These are phyloP conservation scores for Paramyrothecium roridum DNA, from an alignment of 2,329 filamentous ascomycete genomes.

Conservation along the genomic window DNA sequence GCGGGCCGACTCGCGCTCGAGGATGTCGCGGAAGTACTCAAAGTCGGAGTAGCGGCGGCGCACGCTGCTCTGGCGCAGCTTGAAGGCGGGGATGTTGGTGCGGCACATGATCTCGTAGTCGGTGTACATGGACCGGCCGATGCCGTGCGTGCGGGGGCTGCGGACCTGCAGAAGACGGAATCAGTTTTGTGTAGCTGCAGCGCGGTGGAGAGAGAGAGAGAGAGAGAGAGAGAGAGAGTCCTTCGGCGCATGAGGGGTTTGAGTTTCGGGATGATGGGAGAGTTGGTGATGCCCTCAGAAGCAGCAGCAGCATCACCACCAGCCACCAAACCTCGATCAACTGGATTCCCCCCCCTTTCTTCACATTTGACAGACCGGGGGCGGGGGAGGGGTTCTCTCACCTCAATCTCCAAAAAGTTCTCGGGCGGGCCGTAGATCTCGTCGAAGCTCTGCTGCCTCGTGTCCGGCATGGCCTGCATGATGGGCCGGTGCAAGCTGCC, in stretches of 20 bases:
- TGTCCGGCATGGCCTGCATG: conserved; percentile 66
- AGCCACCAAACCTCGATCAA: too few relatives aligned
- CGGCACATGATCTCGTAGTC: conserved; percentile 97
- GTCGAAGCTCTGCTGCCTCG: conserved; percentile 92
- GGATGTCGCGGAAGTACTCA: conserved; percentile 96
- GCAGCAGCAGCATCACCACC: not conserved
- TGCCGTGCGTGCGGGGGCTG: conserved; percentile 90
- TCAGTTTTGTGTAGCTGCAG: too few relatives aligned
- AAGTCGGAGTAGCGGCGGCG: conserved; percentile 96
- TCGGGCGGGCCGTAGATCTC: conserved; percentile 98
- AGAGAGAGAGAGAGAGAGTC: not conserved
- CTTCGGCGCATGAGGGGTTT: not conserved
- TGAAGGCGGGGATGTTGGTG: conserved; percentile 99
- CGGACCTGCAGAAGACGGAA: conserved; percentile 83
- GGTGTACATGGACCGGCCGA: conserved; percentile 95
- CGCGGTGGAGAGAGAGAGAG: not conserved
- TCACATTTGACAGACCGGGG: not conserved
- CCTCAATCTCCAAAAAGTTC: conserved; percentile 98
- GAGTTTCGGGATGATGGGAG: too few relatives aligned
- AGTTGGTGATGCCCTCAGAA: not conserved
- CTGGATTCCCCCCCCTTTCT: too few relatives aligned
- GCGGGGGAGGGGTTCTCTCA: conserved; percentile 31
- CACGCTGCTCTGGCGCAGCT: conserved; percentile 83
- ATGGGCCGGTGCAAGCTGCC: conserved; percentile 45
- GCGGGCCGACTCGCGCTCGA: conserved; percentile 89